Percentiles rank a stretch among this genome's conserved stretches.
phyloP scores from a whole-genome alignment of 2,329 filamentous ascomycete genomes.

The Allantophomopsis lycopodina region DNA sequence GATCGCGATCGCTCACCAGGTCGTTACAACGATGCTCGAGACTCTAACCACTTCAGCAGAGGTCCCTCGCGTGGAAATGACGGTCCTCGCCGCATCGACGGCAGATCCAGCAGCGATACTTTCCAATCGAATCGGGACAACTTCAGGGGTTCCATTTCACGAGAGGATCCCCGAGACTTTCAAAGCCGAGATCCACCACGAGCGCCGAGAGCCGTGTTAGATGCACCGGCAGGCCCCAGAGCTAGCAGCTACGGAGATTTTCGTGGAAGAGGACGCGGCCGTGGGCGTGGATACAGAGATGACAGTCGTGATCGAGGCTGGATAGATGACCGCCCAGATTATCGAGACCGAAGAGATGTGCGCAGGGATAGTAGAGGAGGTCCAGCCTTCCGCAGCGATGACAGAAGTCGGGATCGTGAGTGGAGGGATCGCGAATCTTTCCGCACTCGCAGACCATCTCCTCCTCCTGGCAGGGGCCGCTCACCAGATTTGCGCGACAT shows the following conservation, averaged over 20 bases:
- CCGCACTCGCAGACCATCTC: constrained; percentile 39
- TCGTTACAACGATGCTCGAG: constrained; percentile 15
- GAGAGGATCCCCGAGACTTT: constrained; percentile 16
- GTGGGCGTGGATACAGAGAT: constrained; percentile 38
- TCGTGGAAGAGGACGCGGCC: constrained; percentile 35
- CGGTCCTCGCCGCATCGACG: constrained; percentile 14
- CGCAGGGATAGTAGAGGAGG: constrained; percentile 17
- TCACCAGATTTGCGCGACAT: constrained; percentile 54
- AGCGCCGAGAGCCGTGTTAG: constrained; percentile 67
- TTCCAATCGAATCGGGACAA: constrained; percentile 46
- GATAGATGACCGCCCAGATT: constrained; percentile 25
- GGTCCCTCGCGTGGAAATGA: constrained; percentile 9
- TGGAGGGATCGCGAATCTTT: constrained; percentile 25
- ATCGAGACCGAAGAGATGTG: constrained; percentile 37
- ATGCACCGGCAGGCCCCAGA: constrained; percentile 48
- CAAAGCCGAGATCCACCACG: constrained; percentile 60
- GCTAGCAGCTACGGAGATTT: constrained; percentile 56
- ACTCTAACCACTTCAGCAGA: constrained; percentile 14
- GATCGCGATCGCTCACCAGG: constrained; percentile 21
- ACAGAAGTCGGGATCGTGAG: constrained; percentile 44
- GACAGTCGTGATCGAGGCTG: constrained; percentile 48
- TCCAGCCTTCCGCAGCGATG: constrained; percentile 36
- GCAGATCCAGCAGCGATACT: constrained; percentile 26
- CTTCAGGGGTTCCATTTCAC: constrained; percentile 32
- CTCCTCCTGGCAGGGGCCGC: constrained; percentile 42